These are phyloP conservation scores for Populus hybrid DNA, from an alignment of 441 rosid genomes.

Conservation along the genomic window DNA sequence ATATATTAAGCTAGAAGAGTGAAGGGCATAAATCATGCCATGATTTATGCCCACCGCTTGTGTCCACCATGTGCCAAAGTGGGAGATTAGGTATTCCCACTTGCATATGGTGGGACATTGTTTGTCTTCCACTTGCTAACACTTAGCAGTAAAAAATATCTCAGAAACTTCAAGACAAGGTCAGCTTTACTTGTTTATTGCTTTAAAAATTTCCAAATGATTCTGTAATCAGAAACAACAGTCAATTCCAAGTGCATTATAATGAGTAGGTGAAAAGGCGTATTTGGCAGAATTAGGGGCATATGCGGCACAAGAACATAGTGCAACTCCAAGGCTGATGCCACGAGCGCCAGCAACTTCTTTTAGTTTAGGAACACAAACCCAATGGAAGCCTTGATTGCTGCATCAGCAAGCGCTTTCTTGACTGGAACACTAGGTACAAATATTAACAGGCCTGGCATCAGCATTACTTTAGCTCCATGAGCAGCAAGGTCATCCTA, in stretches of 20 bases:
- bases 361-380: slow-evolving; percentile 43
- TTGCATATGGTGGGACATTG: too few relatives aligned
- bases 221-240: neutral
- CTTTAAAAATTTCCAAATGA: neutral
- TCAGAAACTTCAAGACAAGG: slow-evolving; percentile 41
- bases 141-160: slow-evolving; percentile 41
- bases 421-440: slow-evolving; percentile 26
- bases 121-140: too few relatives aligned
- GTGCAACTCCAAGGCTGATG: slow-evolving; percentile 48
- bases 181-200: neutral
- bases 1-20: too few relatives aligned
- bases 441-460: slow-evolving; percentile 38
- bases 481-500: slow-evolving; percentile 34
- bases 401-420: slow-evolving; percentile 27
- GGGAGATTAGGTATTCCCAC: too few relatives aligned
- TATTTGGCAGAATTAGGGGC: slow-evolving; percentile 44
- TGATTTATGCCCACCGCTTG: too few relatives aligned
- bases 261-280: slow-evolving; percentile 18
- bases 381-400: slow-evolving; percentile 42
- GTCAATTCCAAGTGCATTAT: neutral
- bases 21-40: too few relatives aligned
- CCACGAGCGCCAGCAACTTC: slow-evolving; percentile 34
- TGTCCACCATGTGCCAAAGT: too few relatives aligned
- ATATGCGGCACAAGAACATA: slow-evolving; percentile 42
- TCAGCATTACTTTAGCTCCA: slow-evolving; percentile 44